These are phyloP conservation scores for Elongisporangium prolatum DNA, from an alignment of 352 stramenopile species.

Conservation along the genomic window DNA sequence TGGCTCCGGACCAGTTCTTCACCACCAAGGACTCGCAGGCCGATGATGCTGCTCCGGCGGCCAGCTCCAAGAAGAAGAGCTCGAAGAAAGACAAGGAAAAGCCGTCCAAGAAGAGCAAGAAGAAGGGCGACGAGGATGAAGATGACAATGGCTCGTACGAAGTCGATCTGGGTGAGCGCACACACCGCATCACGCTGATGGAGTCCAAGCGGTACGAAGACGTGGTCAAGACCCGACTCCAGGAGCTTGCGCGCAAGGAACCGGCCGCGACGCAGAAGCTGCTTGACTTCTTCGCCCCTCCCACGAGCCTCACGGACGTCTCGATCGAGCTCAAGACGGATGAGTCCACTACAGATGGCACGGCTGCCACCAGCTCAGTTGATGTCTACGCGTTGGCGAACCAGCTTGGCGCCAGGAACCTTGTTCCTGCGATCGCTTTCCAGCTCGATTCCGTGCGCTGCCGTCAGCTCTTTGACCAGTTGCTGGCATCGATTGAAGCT, in stretches of 20 bases:
- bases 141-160: constrained; percentile 60
- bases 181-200: constrained; percentile 95
- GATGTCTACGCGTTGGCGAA: constrained; percentile 71
- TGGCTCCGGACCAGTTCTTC: constrained; percentile 96
- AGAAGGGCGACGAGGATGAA: constrained; percentile 58
- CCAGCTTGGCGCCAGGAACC: constrained; percentile 47
- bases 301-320: constrained; percentile 55
- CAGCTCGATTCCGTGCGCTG: constrained; percentile 86
- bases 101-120: constrained; percentile 61
- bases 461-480: constrained; percentile 80
- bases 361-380: constrained; percentile 48
- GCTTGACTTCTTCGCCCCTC: constrained; percentile 76
- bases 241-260: constrained; percentile 85
- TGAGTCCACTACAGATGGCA: constrained; percentile 55
- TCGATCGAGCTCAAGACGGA: constrained; percentile 45
- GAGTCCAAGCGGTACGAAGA: constrained; percentile 98
- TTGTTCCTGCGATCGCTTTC: constrained; percentile 85
- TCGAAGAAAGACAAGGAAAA: constrained; percentile 35
- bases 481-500: constrained; percentile 67
- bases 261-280: constrained; percentile 84
- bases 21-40: constrained; percentile 34
- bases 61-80: constrained; percentile 47
- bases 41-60: constrained; percentile 6
- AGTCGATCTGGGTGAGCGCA: constrained; percentile 67
- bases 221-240: constrained; percentile 91